Evolutionary conservation across 2,329 filamentous ascomycete genomes (phyloP), one percentile per base, ranked within the genome.

Genomic region (Domatiomyces catenatus): DNA sequence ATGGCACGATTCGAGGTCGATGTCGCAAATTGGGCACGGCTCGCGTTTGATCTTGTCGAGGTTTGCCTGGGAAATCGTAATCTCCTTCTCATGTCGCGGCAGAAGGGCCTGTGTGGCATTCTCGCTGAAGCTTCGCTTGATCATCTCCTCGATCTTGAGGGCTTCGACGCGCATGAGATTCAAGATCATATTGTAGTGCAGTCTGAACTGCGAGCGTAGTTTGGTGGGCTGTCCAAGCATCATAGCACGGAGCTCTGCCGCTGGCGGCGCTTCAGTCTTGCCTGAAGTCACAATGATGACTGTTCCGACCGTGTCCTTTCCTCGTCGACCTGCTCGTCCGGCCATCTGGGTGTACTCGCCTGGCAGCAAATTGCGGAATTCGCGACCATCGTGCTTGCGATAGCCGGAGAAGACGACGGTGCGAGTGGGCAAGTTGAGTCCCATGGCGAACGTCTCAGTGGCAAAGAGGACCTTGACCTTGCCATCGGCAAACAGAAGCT

Each of bases 281-380:
- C 83, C 87, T 0, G 85, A 73, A 42, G 74, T 81, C 15, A 95
- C 89, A 52, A 98, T 89, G 58, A 98, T 94, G 59, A 96, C 90
- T 5, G 85, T 92, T 2, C 92, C 92, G 19, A 95, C 88, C 4
- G 83, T 82, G 64, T 98, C 92, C 12, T 96, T 76, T 59, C 92
- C 92, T 74, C 92, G 81, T 61, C 92, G 83, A 47, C 92, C 92
- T 48, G 92, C 92, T 69, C 92, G 79, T 32, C 92, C 92, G 20
- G 92, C 90, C 92, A 98, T 98, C 61, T 98, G 92, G 1, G 92
- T 98, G 64, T 98, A 98, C 65, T 98, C 92, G 15, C 92, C 92
- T 0, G 92, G 89, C 0, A 94, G 74, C 0, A 98, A 73, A 63
- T 95, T 92, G 57, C 92, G 77, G 71, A 96, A 96, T 3, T 80